These are phyloP conservation scores for Termitomyces sp. DNA, from an alignment of 1,284 basidiomycete genomes.

Conservation along the genomic window DNA sequence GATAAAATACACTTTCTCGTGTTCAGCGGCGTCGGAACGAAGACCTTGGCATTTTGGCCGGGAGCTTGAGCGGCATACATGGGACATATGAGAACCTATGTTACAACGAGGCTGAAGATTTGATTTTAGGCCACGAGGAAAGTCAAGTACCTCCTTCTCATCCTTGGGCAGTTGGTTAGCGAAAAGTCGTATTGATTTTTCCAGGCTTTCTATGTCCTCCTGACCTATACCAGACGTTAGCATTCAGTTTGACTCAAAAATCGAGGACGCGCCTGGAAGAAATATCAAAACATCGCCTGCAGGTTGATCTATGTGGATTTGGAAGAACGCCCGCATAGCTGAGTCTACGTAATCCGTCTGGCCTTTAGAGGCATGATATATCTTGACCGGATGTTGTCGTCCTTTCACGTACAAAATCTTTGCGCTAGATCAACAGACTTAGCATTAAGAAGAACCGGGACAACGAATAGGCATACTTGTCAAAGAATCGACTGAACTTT, in stretches of 20 bases:
- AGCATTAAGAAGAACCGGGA: slow-evolving; percentile 28
- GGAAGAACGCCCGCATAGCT: slow-evolving; percentile 85
- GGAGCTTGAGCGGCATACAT: slow-evolving; percentile 86
- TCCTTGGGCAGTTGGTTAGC: slow-evolving; percentile 59
- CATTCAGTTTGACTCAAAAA: neutral
- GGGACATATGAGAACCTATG: slow-evolving; percentile 66
- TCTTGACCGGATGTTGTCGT: slow-evolving; percentile 87
- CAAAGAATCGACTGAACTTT: slow-evolving; percentile 87
- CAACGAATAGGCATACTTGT: slow-evolving; percentile 48
- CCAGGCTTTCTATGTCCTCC: slow-evolving; percentile 92
- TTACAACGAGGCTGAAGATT: neutral
- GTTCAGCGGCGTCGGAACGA: slow-evolving; percentile 61
- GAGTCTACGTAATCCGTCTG: slow-evolving; percentile 88
- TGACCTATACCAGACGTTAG: slow-evolving; percentile 52
- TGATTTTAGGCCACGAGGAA: neutral
- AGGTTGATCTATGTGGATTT: slow-evolving; percentile 79
- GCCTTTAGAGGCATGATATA: slow-evolving; percentile 67
- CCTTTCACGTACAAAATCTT: slow-evolving; percentile 90
- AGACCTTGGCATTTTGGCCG: slow-evolving; percentile 75
- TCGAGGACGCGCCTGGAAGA: slow-evolving; percentile 60
- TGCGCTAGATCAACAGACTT: slow-evolving; percentile 44
- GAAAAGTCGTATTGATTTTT: slow-evolving; percentile 65
- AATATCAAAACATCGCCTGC: slow-evolving; percentile 92
- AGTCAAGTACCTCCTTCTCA: slow-evolving; percentile 41
- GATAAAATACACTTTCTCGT: slow-evolving; percentile 89